Conservation (phyloP, 768 basidiomycete species). For the Favolaschia claudopus region DNA sequence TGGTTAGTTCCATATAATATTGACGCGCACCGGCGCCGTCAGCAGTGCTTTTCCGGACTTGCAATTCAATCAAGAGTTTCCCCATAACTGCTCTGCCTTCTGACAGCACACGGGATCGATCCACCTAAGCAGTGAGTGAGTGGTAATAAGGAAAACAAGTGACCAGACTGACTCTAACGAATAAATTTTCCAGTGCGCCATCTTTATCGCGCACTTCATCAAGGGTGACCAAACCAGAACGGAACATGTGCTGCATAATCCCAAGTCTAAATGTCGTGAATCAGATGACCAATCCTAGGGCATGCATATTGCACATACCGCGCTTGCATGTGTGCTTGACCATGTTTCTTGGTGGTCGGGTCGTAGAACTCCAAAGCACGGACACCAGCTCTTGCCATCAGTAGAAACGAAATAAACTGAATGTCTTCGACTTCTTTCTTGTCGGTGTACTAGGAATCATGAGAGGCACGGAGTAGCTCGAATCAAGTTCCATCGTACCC, state of each 20-base stretch:
- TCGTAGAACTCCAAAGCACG: conserved; percentile 86
- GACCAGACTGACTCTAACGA: conserved; percentile 65
- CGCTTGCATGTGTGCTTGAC: conserved; percentile 92
- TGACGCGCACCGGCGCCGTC: conserved; percentile 81
- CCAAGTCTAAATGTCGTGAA: conserved; percentile 61
- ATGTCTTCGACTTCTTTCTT: conserved; percentile 77
- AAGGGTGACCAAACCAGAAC: conserved; percentile 71
- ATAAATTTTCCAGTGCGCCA: conserved; percentile 71
- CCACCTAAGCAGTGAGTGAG: conserved; percentile 55
- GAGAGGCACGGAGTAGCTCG: neutral
- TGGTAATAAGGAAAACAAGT: neutral
- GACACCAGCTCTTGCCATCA: conserved; percentile 88
- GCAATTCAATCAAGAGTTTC: conserved; percentile 79
- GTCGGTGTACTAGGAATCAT: conserved; percentile 62
- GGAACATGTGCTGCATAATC: conserved; percentile 81
- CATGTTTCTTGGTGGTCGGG: conserved; percentile 78
- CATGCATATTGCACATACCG: conserved; percentile 53
- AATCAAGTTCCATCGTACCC: conserved; percentile 50
- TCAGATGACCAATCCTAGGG: neutral
- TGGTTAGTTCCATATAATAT: conserved; percentile 83
- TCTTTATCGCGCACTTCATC: conserved; percentile 68
- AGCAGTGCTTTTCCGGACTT: conserved; percentile 86
- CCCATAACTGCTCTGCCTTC: conserved; percentile 74
- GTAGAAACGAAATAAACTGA: conserved; percentile 80
- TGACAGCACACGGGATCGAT: conserved; percentile 70